Evolutionary conservation across 176 grass and related monocot species (phyloP).

Genomic region (Lolium multiflorum): DNA sequence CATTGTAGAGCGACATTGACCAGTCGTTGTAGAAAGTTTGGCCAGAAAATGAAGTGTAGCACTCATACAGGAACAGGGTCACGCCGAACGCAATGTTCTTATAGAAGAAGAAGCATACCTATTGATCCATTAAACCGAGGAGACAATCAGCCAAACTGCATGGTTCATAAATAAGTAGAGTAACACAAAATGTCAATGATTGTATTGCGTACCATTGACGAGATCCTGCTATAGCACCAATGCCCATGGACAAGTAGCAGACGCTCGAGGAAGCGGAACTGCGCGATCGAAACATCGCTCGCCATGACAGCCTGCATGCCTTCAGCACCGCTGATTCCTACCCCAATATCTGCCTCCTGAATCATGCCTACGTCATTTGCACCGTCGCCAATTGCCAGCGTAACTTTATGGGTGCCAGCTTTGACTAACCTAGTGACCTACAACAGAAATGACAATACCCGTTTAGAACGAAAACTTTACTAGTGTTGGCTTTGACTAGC

Average conservation of each 20-base stretch:
- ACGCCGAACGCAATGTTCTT: constrained; percentile 90
- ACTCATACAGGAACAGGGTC: constrained; percentile 84
- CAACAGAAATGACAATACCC: background rate
- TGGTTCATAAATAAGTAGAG: background rate
- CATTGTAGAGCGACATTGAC: constrained; percentile 65
- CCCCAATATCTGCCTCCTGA: constrained; percentile 96
- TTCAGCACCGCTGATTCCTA: constrained; percentile 93
- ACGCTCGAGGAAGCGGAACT: constrained; percentile 88
- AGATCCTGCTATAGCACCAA: constrained; percentile 96
- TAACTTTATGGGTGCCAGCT: constrained; percentile 66
- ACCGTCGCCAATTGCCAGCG: constrained; percentile 86
- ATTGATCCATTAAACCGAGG: constrained; percentile 3
- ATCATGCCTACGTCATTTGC: constrained; percentile 99
- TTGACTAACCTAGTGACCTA: constrained; percentile 93
- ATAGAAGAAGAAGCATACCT: constrained; percentile 99
- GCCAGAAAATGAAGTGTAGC: constrained; percentile 68
- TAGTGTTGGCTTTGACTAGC: too few relatives aligned
- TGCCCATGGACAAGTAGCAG: constrained; percentile 94
- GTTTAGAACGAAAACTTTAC: constrained; percentile 17
- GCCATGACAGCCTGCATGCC: constrained; percentile 99
- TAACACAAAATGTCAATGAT: background rate
- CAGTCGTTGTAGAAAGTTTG: constrained; percentile 81
- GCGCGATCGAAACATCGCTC: constrained; percentile 91
- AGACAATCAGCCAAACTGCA: constrained; percentile 7
- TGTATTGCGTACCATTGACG: constrained; percentile 68